Evolutionary conservation across 1,284 basidiomycete species (phyloP).

Genomic region (Heterobasidion parviporum): DNA sequence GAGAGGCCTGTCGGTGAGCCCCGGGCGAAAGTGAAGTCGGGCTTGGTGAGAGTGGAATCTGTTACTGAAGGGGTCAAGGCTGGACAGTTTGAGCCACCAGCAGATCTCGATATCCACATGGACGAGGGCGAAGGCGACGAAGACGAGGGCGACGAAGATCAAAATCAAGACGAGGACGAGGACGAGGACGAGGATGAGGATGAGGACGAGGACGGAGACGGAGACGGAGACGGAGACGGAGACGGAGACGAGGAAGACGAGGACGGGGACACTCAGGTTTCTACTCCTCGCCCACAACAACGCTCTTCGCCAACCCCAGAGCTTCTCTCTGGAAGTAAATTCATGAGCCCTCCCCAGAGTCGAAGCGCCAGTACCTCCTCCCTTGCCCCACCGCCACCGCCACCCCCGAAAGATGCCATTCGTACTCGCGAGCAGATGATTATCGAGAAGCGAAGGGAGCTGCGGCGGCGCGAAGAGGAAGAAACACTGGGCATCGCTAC

Average conservation of each 20-base stretch:
- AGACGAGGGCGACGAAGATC: slow-evolving; percentile 18
- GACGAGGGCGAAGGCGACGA: slow-evolving; percentile 10
- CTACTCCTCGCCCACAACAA: not conserved
- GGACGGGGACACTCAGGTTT: not conserved
- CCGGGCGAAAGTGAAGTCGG: slow-evolving; percentile 8
- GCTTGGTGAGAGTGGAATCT: slow-evolving; percentile 19
- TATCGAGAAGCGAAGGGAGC: slow-evolving; percentile 61
- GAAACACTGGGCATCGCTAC: slow-evolving; percentile 25
- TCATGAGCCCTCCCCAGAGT: slow-evolving; percentile 14
- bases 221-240: not conserved
- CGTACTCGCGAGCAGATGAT: slow-evolving; percentile 62
- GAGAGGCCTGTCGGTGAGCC: not conserved
- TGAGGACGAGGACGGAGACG: not conserved
- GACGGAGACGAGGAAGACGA: slow-evolving; percentile 4
- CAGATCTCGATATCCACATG: slow-evolving; percentile 27
- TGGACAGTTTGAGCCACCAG: slow-evolving; percentile 21
- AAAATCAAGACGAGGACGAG: slow-evolving; percentile 6
- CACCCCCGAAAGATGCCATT: slow-evolving; percentile 59
- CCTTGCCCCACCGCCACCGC: slow-evolving; percentile 31
- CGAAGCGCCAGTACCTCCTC: slow-evolving; percentile 33
- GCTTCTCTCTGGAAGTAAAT: slow-evolving; percentile 8
- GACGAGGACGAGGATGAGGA: not conserved
- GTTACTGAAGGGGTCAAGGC: slow-evolving; percentile 25
- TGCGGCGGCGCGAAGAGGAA: slow-evolving; percentile 44
- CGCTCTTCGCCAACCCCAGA: slow-evolving; percentile 5